These are phyloP conservation scores for Fomitopsis schrenkii DNA, from an alignment of 1,284 basidiomycete genomes.

Conservation along the genomic window DNA sequence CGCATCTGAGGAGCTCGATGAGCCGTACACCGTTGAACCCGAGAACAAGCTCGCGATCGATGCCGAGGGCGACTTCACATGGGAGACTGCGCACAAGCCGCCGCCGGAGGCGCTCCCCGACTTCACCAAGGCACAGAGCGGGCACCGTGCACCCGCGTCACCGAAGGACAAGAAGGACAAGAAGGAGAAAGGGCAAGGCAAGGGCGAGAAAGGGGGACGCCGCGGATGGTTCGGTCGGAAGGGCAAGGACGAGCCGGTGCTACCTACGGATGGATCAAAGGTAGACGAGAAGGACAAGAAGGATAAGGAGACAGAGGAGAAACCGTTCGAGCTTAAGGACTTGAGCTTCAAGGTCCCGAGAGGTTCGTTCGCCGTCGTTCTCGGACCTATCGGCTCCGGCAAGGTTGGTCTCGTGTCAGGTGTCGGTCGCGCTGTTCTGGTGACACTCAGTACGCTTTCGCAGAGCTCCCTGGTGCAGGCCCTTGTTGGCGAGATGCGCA, in stretches of 20 bases:
- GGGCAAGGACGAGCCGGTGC: conserved; percentile 15
- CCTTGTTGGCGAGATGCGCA: conserved; percentile 78
- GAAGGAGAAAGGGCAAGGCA: conserved; percentile 5
- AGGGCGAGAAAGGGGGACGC: conserved; percentile 13
- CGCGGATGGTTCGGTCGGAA: conserved; percentile 11
- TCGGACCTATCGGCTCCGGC: conserved; percentile 71
- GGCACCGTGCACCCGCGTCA: not conserved
- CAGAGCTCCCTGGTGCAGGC: conserved; percentile 66
- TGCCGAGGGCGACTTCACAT: conserved; percentile 64
- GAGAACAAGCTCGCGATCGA: conserved; percentile 40
- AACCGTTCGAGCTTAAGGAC: conserved; percentile 58
- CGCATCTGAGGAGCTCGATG: conserved; percentile 26
- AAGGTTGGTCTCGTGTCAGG: conserved; percentile 41
- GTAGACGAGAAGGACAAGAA: conserved; percentile 28
- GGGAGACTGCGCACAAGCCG: conserved; percentile 50
- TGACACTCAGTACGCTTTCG: not conserved
- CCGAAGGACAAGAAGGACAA: conserved; percentile 8
- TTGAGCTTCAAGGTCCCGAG: conserved; percentile 55
- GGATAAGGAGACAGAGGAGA: conserved; percentile 34
- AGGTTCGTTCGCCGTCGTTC: conserved; percentile 68
- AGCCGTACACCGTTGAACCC: conserved; percentile 7
- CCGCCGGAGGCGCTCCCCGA: conserved; percentile 11
- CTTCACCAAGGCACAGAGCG: not conserved
- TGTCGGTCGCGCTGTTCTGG: not conserved
- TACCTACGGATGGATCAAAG: conserved; percentile 16